Conservation (phyloP, 2,329 filamentous ascomycete genomes). For the Diplodia seriata region DNA sequence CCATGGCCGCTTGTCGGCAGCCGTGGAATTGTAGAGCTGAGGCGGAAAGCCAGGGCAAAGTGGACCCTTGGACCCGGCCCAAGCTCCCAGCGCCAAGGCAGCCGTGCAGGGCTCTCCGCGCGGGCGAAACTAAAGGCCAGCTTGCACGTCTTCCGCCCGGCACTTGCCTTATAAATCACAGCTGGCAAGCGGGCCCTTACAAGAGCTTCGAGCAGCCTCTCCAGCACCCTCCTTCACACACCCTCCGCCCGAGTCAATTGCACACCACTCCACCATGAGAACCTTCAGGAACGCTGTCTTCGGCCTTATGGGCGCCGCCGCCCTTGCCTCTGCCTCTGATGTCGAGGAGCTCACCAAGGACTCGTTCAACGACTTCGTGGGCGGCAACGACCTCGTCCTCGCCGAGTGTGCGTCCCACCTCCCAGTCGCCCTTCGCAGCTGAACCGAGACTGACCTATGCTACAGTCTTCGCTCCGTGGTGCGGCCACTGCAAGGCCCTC, state of each 20-base stretch:
- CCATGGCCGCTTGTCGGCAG: too few species aligned
- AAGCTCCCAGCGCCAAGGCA: constrained; percentile 31
- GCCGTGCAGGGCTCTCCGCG: constrained; percentile 23
- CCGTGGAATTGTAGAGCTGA: neutral
- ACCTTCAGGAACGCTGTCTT: constrained; percentile 39
- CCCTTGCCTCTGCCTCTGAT: constrained; percentile 73
- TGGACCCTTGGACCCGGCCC: constrained; percentile 25
- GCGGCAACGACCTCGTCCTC: constrained; percentile 84
- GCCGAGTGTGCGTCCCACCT: constrained; percentile 77
- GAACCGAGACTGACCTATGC: constrained; percentile 48
- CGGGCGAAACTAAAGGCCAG: constrained; percentile 30
- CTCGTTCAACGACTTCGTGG: constrained; percentile 86
- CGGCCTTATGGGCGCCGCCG: constrained; percentile 60
- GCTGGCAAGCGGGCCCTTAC: constrained; percentile 11
- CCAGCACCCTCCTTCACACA: constrained; percentile 11
- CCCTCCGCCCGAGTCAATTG: constrained; percentile 19
- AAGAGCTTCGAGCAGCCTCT: constrained; percentile 27
- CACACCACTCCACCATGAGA: constrained; percentile 34
- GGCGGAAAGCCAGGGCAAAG: constrained; percentile 9
- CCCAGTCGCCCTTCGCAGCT: neutral
- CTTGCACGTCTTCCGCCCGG: constrained; percentile 27
- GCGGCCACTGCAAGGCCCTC: constrained; percentile 97
- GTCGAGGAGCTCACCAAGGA: constrained; percentile 85
- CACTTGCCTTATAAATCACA: constrained; percentile 30
- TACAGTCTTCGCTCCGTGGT: constrained; percentile 92